Conservation (phyloP, 768 basidiomycete species). For the Lentinus brumalis region DNA sequence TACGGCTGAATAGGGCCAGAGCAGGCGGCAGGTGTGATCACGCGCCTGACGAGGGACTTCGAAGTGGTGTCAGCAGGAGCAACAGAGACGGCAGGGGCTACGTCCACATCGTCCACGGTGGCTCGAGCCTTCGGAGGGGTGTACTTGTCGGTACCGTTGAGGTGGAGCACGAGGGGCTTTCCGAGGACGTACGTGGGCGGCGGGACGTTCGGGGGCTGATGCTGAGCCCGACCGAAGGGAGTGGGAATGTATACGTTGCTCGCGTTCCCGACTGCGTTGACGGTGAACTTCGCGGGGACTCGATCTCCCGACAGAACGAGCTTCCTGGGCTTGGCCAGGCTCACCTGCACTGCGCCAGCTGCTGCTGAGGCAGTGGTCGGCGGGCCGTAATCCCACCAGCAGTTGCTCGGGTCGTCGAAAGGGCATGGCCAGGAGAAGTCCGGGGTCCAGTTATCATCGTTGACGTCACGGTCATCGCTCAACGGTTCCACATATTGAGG, state of each 20-base stretch:
- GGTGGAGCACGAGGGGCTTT: neutral
- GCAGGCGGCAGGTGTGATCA: neutral
- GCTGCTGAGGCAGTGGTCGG: neutral
- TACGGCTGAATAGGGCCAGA: neutral
- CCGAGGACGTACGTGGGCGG: slow-evolving; percentile 5
- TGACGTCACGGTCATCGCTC: neutral
- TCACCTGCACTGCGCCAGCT: neutral
- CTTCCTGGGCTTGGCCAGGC: neutral
- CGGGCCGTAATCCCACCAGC: slow-evolving; percentile 3
- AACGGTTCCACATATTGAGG: neutral
- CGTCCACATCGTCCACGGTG: neutral
- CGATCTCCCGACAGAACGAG: neutral
- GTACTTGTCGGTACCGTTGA: neutral
- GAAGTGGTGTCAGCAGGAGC: neutral
- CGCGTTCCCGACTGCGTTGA: neutral
- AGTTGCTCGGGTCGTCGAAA: slow-evolving; percentile 1
- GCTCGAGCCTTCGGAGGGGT: neutral
- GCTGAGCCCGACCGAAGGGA: neutral
- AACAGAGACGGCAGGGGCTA: neutral
- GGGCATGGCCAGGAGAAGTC: slow-evolving; percentile 8
- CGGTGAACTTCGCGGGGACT: neutral
- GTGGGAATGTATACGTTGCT: neutral
- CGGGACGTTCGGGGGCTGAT: slow-evolving; percentile 7
- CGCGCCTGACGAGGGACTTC: neutral
- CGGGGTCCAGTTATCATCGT: slow-evolving; percentile 3